Evolutionary conservation across 495 filamentous ascomycete genomes (phyloP).

Genomic region (Pyronema omphalodes): DNA sequence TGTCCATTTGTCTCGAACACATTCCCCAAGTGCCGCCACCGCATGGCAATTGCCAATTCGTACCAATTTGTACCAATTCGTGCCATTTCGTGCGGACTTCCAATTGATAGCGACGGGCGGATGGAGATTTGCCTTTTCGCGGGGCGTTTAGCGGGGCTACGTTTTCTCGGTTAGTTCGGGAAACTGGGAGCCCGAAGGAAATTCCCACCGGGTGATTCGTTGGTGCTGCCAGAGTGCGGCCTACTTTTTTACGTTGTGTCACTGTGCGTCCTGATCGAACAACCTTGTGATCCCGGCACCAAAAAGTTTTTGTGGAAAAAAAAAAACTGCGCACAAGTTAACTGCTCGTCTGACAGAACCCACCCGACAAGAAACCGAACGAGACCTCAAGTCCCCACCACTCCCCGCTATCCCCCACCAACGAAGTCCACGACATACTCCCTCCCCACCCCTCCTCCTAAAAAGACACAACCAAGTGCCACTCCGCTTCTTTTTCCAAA

Average conservation of each 20-base stretch:
- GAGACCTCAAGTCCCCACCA: background rate
- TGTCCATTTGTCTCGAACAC: too few species aligned
- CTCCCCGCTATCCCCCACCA: background rate
- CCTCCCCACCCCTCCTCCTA: background rate
- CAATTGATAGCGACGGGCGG: background rate
- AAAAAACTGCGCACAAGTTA: background rate
- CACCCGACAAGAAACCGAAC: too few species aligned
- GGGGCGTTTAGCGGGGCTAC: background rate
- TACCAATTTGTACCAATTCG: too few species aligned
- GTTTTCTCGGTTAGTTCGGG: conserved; percentile 1
- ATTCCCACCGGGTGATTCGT: too few species aligned
- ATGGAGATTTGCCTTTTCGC: background rate
- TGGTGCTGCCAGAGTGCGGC: too few species aligned
- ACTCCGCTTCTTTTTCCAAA: background rate
- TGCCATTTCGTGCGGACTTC: too few species aligned
- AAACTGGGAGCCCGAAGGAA: background rate
- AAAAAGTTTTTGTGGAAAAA: background rate
- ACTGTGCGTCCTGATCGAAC: background rate
- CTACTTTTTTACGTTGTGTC: background rate
- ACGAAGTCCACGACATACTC: background rate
- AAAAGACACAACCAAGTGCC: background rate
- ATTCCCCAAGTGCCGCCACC: too few species aligned
- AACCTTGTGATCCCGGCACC: background rate
- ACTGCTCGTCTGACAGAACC: too few species aligned
- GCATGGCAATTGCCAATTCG: too few species aligned